phyloP scores from a whole-genome alignment of 805 yeast species.

The Ogataea thermomethanolica region DNA sequence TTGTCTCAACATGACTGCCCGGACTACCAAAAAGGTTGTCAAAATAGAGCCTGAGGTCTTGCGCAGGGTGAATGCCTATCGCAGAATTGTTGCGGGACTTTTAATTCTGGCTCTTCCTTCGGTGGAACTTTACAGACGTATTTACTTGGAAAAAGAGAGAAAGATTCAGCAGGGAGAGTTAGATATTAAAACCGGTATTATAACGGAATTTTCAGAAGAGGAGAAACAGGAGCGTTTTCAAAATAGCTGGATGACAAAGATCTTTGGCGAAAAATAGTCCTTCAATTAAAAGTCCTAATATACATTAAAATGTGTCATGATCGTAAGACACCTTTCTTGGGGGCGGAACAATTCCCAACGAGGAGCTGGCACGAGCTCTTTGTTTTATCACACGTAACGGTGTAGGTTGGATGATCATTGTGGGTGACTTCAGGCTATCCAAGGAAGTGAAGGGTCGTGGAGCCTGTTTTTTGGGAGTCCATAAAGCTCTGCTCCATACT shows the following conservation, averaged over 20 bases:
- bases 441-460: conserved; percentile 3
- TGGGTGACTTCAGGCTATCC: conserved; percentile 7
- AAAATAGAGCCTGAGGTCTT: conserved; percentile 20
- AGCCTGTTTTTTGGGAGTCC: conserved; percentile 1
- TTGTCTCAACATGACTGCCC: not conserved
- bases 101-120: conserved; percentile 30
- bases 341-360: conserved; percentile 13
- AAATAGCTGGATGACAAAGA: conserved; percentile 36
- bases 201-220: conserved; percentile 40
- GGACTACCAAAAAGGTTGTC: not conserved
- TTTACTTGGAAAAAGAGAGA: conserved; percentile 40
- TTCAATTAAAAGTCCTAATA: conserved; percentile 1
- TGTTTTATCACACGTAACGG: conserved; percentile 21
- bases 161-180: conserved; percentile 44
- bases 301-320: conserved; percentile 32
- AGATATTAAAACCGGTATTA: conserved; percentile 41
- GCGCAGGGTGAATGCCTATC: conserved; percentile 23
- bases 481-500: not conserved
- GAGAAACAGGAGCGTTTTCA: conserved; percentile 38
- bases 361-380: conserved; percentile 23
- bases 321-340: conserved; percentile 8
- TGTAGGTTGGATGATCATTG: conserved; percentile 18
- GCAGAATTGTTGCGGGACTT: conserved; percentile 33
- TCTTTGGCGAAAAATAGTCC: conserved; percentile 42
- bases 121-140: conserved; percentile 31